Evolutionary conservation across 176 grass and related monocot genomes (phyloP), one percentile per base, ranked within the genome.

Genomic region (Chrysopogon serrulatus): DNA sequence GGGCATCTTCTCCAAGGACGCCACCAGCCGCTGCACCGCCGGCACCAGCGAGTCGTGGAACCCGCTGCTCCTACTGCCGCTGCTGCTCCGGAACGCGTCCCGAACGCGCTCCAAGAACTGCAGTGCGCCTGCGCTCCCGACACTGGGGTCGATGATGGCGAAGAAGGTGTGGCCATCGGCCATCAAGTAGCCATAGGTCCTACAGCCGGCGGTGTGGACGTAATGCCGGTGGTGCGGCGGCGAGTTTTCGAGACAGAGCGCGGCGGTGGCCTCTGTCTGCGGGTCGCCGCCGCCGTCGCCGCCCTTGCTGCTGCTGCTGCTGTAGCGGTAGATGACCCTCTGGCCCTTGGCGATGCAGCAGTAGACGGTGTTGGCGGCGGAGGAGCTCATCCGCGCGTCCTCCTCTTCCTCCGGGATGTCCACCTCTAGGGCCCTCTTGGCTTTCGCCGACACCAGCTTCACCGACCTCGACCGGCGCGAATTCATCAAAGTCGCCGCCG

Each of bases 1-100:
- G 14, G 96, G 96, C 96, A 98, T 95, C 71, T 93, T 95, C 51
- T 95, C 93, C 32, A 98, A 43, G 2, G 96, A 95, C 41, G 80
- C 82, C 45, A 93, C 92, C 30, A 98, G 80, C 79, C 80, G 74
- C 79, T 92, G 89, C n/a, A 98, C 90, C 18, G 92, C 83, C 0
- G 93, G 96, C 26, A 98, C 78, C 73, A 98, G 56, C 0, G 89
- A 79, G 41, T 90, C 85, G 5, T 95, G 89, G 23, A 91, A 64
- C 8, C 87, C 77, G 4, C 92, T 93, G 70, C 60, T 61, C 1
- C 83, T 76, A 2, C 40, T 70, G 10, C 43, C 77, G 1, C 40
- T 66, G 9, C 2, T 33, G 4, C 54, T 88, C 73, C 75, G 77
- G 73, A 90, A 93, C 43, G 72, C 89, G 1, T 95, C 93, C 1